Base-by-base conservation (phyloP, 176 grass and related monocot genomes). In the Puccinellia tenuiflora region DNA sequence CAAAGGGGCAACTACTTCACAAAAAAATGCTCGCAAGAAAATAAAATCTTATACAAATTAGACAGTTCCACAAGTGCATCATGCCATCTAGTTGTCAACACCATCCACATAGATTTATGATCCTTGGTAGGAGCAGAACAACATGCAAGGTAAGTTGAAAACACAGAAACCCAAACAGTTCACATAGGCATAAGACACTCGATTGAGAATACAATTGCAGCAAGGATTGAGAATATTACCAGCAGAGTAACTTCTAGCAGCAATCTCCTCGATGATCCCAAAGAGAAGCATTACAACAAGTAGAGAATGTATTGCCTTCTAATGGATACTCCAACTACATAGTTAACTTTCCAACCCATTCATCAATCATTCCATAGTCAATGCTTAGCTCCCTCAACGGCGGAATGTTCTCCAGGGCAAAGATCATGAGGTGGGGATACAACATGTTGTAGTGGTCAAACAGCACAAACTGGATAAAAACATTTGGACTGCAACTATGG, bases 311-410 rank as follows among this genome's bases (percentile, higher is more conserved):
- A 61, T 31, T 73, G 39, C 75, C 68, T 75, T 90, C 79, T 66
- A 67, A 59, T 86, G 65, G 47, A 65, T 74, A 83, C 21, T 79
- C 60, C 25, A 57, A 72, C 84, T 90, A 90, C 84, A 91, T 92
- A 35, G 89, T 96, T 91, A 99, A 88, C 81, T 89, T 88, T 14
- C 85, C 93, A 18, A 92, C 83, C 82, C 86, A 90, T 83, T 96
- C 97, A 77, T 99, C 97, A 73, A 88, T 34, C 61, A 96, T 88
- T 62, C 97, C 97, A 82, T 99, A 99, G 85, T 99, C 97, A 80
- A 99, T 91, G 86, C 97, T 99, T 72, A 99, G 87, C 86, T 99
- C 97, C 74, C 97, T 99, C 85, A 99, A 83, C 5, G 97, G 97
- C 1, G 97, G 97, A 77, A 99, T 96, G 68, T 99, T 99, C 88